Base-by-base conservation (phyloP, 208 protist genomes). In the Acanthamoeba triangularis region DNA sequence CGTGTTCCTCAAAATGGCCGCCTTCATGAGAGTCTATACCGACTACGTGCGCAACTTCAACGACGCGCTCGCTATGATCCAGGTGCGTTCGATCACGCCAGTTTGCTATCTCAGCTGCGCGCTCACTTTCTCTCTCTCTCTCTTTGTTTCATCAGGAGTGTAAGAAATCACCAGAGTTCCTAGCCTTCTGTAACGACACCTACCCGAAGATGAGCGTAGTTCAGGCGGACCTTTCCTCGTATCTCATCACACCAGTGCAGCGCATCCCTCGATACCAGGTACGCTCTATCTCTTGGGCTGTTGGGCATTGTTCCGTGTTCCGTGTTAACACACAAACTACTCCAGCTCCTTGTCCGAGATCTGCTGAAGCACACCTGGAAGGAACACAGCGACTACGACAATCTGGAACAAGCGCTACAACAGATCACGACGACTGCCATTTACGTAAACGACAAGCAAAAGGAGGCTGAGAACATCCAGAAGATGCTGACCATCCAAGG, bases 1-100 rank as follows among this genome's bases (percentile, higher is more conserved):
- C 30, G 54, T 65, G 82, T 90, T 90, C 30, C 52, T 90, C 47
- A 56, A 35, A 30, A 90, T 90, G 82, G 82, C 82, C 25, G 54
- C 52, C 47, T 90, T 90, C 82, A 90, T 90, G 82, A 25, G 54
- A 1, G 82, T 90, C 49, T 90, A 90, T 49, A 90, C 82, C 47
- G 82, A 90, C 54, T 90, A 90, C 82, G 82, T 90, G 47, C 82
- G 54, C 47, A 90, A 90, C 82, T 90, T 90, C 33, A 90, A 90
- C 49, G 82, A 90, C 35, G 82, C 82, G 14, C 82, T 90, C 33
- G n/a, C 47, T 6, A 35, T 44, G 49, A 90, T 90, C 54, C 82
- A 90, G n/a, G 82, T 90, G 13, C 25, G 76, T 85, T 85, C 6
- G 11, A 37, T 18, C 10, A 72, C 6, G 4, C 28, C 20, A 11